Percentiles rank a stretch among this genome's conserved stretches.
Conservation (phyloP, 2,329 filamentous ascomycete genomes). For the Venturia aucupariae region DNA sequence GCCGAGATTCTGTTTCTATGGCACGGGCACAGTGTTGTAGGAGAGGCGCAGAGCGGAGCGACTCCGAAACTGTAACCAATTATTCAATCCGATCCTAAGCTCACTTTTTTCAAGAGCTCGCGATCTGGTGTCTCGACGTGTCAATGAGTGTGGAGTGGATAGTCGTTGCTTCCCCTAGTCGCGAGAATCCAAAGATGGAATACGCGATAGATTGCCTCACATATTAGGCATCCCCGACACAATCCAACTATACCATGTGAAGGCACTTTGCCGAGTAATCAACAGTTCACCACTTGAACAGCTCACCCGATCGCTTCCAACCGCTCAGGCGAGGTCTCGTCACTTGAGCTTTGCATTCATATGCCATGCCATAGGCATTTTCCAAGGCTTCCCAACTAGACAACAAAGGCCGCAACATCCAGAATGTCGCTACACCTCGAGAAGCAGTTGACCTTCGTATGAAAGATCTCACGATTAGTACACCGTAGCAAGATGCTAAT, state of each 20-base stretch:
- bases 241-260: not conserved
- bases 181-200: constrained; percentile 1
- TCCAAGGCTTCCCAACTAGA: not conserved
- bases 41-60: not conserved
- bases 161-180: not conserved
- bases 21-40: not conserved
- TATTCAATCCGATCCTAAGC: not conserved
- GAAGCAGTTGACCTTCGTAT: constrained; percentile 73
- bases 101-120: too few relatives aligned
- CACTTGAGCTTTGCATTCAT: not conserved
- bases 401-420: not conserved
- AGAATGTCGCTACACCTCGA: constrained; percentile 62
- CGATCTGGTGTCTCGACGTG: not conserved
- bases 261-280: not conserved
- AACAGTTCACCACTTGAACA: not conserved
- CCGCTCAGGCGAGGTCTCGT: not conserved
- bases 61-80: not conserved
- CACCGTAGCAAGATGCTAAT: constrained; percentile 13
- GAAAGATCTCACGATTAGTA: constrained; percentile 26
- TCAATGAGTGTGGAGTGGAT: not conserved
- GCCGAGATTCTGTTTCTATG: not conserved
- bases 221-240: not conserved
- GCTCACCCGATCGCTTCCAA: not conserved
- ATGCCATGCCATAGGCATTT: not conserved
- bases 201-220: not conserved